Percentiles rank a stretch among this genome's conserved stretches.
Conservation (phyloP, 1,284 basidiomycete species). For the Leucocoprinus gongylophorus region DNA sequence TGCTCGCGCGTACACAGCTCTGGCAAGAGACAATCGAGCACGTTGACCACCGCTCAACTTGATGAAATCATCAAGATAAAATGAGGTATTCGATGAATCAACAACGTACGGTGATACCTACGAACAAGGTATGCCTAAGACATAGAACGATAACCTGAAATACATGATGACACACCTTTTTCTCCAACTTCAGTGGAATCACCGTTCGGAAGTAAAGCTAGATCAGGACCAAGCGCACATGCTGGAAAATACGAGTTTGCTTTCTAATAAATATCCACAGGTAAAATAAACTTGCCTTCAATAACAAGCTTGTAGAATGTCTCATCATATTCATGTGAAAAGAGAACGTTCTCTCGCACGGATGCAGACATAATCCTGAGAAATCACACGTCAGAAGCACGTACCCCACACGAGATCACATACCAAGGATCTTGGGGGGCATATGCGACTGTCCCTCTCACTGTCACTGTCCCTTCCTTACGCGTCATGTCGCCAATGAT, state of each 20-base stretch:
- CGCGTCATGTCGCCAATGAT: conserved; percentile 88
- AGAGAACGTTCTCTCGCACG: conserved; percentile 84
- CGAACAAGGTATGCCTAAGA: not conserved
- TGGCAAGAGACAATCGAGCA: conserved; percentile 39
- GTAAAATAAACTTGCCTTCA: conserved; percentile 43
- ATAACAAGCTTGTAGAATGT: conserved; percentile 69
- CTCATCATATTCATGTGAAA: conserved; percentile 84
- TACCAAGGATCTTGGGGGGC: conserved; percentile 88
- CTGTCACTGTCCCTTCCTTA: conserved; percentile 61
- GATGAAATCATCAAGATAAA: not conserved
- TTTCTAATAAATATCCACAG: not conserved
- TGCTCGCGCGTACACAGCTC: conserved; percentile 44
- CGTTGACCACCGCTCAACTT: conserved; percentile 39
- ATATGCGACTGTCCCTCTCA: conserved; percentile 81
- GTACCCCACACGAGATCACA: conserved; percentile 13
- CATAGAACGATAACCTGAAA: not conserved
- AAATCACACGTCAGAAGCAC: conserved; percentile 3
- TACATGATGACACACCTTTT: conserved; percentile 36
- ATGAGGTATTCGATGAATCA: not conserved
- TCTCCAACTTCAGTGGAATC: conserved; percentile 77
- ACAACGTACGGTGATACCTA: conserved; percentile 29
- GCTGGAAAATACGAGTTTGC: conserved; percentile 38
- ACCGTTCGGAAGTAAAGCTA: conserved; percentile 67
- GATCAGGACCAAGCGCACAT: conserved; percentile 79
- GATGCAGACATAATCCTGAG: conserved; percentile 75